Evolutionary conservation across 2,329 filamentous ascomycete species (phyloP), one percentile per base, ranked within the genome.

Genomic region (Dryadomyces quercivorus): DNA sequence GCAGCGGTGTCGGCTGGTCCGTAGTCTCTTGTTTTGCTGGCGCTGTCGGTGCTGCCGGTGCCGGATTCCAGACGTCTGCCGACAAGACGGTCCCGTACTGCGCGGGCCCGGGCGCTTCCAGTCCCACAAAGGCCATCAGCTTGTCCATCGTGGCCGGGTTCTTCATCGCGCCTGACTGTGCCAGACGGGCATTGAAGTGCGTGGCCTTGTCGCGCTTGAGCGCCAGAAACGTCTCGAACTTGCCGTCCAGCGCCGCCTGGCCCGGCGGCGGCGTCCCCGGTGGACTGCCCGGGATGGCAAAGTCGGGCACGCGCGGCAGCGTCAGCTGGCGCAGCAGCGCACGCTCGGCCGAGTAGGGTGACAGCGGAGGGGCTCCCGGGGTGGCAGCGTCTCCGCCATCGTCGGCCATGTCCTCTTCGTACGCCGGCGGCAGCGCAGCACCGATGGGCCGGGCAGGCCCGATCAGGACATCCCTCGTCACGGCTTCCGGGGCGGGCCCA

Each of bases 101-200:
- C 22, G 75, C 76, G 51, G 73, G 46, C 13, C 45, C 45, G 1
- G 34, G 20, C 3, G 59, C 65, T 40, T 72, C 63, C 4, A 69
- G 38, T 1, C 75, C 78, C 15, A 84, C 82, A 69, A 88, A 91
- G 22, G 73, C 75, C 71, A 89, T 75, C 54, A 92, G 72, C 68
- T 87, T 89, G 58, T 85, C 81, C 67, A 82, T 78, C 53, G 91
- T 71, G 45, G 77, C 79, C 2, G 88, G 88, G 63, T 92, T 92
- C 52, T 80, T 78, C 56, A 91, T 71, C 8, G 85, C 80, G 0
- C 78, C 69, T 0, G 84, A 86, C 55, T 76, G 75, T 40, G 85
- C 79, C 9, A 93, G 72, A 58, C 85, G 83, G 61, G 81, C 74
- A 66, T 93, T 91, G 74, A 92, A 92, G 68, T 93, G 88, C 16